Base-by-base conservation (phyloP, 495 filamentous ascomycete species). In the Podospora fimiseda region DNA sequence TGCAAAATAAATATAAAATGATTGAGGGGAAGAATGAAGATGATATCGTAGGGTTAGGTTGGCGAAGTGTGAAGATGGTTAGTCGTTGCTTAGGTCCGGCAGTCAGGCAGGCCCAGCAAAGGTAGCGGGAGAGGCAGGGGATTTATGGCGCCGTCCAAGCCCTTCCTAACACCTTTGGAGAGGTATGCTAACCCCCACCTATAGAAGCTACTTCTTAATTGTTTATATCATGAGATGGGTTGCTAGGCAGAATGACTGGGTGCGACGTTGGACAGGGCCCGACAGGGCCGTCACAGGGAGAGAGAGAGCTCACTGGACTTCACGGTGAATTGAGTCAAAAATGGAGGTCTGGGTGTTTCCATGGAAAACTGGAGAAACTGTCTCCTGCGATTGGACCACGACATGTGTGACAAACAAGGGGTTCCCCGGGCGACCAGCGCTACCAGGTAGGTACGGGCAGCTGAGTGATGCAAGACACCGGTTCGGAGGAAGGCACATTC, bases 371-470 rank as follows among this genome's bases (percentile, higher is more conserved):
- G 45, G 37, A 47, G 50, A 38, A 39, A 38, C 36, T 48, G 15
- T 27, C 13, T 14, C 33, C 50, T 53, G 51, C 42, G 46, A 58
- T 58, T 58, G 56, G 56, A 22, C 51, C 51, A 46, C 43, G 20
- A 21, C 38, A n/a, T 9, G 8, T 39, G 15, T 42, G 51, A 48
- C 56, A 53, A 58, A 58, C 51, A 53, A 47, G 44, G 46, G 56
- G 56, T 58, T 58, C 56, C 56, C 51, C 38, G 41, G 50, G 56
- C 51, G 56, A 58, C 56, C 27, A 46, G 19, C 42, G 18, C 19
- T 44, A 21, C 22, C 44, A n/a, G n/a, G n/a, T n/a, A n/a, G n/a
- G n/a, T n/a, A n/a, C n/a, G n/a, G n/a, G n/a, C n/a, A n/a, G n/a
- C n/a, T n/a, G n/a, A n/a, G n/a, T 8, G 20, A 21, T 20, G n/a